Percentiles rank a stretch among this genome's conserved stretches.
Evolutionary conservation across 176 grass and related monocot species (phyloP).

Genomic region (Carex pumila): DNA sequence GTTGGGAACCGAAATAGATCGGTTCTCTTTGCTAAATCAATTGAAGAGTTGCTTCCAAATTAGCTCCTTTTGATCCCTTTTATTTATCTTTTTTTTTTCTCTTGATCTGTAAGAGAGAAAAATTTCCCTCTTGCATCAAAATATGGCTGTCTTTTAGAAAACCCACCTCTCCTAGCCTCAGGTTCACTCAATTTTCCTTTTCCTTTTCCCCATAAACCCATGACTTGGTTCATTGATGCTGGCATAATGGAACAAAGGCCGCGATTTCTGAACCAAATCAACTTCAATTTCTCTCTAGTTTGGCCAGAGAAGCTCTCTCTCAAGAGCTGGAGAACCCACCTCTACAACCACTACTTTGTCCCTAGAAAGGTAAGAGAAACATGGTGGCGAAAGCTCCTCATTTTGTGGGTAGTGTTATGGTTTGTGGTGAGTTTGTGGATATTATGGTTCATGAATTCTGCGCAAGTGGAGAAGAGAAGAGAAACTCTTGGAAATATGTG

Average conservation of each 20-base stretch:
- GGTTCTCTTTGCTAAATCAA: constrained; percentile 5
- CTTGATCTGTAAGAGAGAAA: background rate
- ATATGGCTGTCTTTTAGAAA: constrained; percentile 16
- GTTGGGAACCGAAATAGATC: constrained; percentile 17
- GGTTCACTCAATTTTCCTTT: background rate
- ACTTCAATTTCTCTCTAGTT: constrained; percentile 24
- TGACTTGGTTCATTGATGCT: constrained; percentile 47
- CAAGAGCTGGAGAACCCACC: constrained; percentile 39
- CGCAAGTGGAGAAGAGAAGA: constrained; percentile 44
- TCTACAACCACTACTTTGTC: constrained; percentile 38
- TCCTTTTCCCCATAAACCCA: constrained; percentile 24
- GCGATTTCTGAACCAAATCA: constrained; percentile 21
- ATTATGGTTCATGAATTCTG: constrained; percentile 19
- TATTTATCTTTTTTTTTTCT: background rate
- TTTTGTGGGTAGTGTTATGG: constrained; percentile 40
- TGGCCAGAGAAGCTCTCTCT: constrained; percentile 49
- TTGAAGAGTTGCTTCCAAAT: background rate
- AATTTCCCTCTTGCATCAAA: background rate
- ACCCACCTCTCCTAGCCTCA: background rate
- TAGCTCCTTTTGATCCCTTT: background rate
- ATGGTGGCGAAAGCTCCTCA: constrained; percentile 35
- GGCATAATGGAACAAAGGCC: constrained; percentile 38
- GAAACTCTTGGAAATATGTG: constrained; percentile 85
- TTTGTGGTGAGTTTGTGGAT: constrained; percentile 4
- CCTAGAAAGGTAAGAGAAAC: constrained; percentile 29